Evolutionary conservation across 2,329 filamentous ascomycete genomes (phyloP).

Genomic region (Hypoxylon sp.): DNA sequence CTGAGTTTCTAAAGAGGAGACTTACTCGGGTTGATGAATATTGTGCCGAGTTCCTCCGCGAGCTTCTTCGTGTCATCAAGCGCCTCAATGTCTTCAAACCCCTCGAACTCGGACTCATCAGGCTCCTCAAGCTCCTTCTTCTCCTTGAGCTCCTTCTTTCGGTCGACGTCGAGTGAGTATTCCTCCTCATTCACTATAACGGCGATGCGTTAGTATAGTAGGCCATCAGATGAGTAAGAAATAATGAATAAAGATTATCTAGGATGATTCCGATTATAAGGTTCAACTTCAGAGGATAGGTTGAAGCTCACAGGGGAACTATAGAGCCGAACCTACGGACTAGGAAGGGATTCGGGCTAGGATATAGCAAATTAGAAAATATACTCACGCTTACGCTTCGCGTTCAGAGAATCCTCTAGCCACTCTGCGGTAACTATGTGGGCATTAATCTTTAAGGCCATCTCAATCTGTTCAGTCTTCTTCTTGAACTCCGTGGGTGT

Average conservation of each 20-base stretch:
- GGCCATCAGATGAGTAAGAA: not conserved
- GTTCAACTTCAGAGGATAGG: not conserved
- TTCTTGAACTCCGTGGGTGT: conserved; percentile 73
- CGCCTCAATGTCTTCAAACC: no score
- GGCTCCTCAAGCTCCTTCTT: conserved; percentile 39
- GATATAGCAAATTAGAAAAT: not conserved
- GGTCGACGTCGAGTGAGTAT: conserved; percentile 55
- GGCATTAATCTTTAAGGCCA: conserved; percentile 57
- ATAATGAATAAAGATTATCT: not conserved
- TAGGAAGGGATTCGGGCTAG: not conserved
- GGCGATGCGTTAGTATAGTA: not conserved
- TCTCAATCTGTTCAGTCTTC: conserved; percentile 58
- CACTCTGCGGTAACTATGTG: conserved; percentile 67
- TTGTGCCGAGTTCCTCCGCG: conserved; percentile 55
- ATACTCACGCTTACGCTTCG: conserved; percentile 44
- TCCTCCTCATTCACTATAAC: conserved; percentile 53
- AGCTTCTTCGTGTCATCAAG: conserved; percentile 43
- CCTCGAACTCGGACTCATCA: no score
- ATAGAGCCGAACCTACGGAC: not conserved
- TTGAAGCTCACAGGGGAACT: not conserved
- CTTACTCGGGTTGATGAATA: conserved; percentile 66
- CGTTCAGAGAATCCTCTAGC: conserved; percentile 64
- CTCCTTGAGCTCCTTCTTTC: no score
- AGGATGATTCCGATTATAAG: not conserved
- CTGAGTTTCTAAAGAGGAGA: conserved; percentile 30